Base-by-base conservation (phyloP, 2,329 filamentous ascomycete species). In the Stagonosporopsis cucurbitacearum region DNA sequence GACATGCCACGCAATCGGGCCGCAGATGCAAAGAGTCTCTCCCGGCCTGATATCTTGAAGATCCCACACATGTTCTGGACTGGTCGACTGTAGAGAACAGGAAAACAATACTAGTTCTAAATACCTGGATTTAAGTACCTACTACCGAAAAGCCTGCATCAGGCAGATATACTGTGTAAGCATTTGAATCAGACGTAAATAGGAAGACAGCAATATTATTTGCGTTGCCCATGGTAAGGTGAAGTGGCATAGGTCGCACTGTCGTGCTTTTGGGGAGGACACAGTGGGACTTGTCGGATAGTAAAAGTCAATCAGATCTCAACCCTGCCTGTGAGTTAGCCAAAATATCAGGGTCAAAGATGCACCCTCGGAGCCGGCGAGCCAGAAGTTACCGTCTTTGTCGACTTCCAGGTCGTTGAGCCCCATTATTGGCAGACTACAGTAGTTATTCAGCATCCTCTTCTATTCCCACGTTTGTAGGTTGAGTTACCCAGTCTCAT, bases 1-100 rank as follows among this genome's bases (percentile, higher is more conserved):
- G 76, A 28, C 75, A 77, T 2, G 77, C 77, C n/a, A 78, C 75
- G 1, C 76, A 64, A 32, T 78, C 75, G 0, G 77, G 77, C 6
- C 67, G 65, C 4, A 78, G 52, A 15, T 73, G 71, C 0, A 78
- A 52, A 77, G 73, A 2, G 76, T 77, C 39, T 73, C 71, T 3
- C 76, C 77, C 6, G 75, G 67, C n/a, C 69, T 54, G 17, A 79
- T 76, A 1, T 66, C 59, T 6, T 74, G 23, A 0, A 64, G 30
- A 15, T 28, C 28, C 59, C 56, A 62, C 40, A 15, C 23, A 23
- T 48, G 53, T 6, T 70, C 61, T 0, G 68, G 64, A 0, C 65
- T 61, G 7, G 50, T 50, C 78, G 77, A 25, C 73, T 77, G 49
- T 77, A 78, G 0, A 79, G 65, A 0, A 78, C n/a, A 30, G 28